Base-by-base conservation (phyloP, 495 filamentous ascomycete genomes). In the Mycothermus thermophilus region DNA sequence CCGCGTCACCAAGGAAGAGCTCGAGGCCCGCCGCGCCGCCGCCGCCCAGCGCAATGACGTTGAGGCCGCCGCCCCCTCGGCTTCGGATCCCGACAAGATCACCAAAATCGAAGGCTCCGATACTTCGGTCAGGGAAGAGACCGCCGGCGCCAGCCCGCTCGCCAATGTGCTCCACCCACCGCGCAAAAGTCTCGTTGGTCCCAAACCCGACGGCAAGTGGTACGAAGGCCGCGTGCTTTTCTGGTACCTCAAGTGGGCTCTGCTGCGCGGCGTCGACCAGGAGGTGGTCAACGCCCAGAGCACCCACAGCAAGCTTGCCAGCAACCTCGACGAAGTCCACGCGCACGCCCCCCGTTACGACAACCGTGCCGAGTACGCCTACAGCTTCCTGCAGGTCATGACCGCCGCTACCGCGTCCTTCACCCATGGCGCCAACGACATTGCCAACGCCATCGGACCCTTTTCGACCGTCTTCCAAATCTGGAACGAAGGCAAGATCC, bases 371-470 rank as follows among this genome's bases (percentile, higher is more conserved):
- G 80, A 86, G 57, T 74, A 83, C 60, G 68, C 72, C 35, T 83
- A 77, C 58, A 77, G 77, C 22, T 83, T 80, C 62, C 57, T 82
- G 37, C 80, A 85, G 59, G 55, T 84, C 40, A 47, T 81, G 40
- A 82, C 77, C 14, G 81, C 81, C 31, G 71, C 71, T 47, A 80
- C 77, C 20, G 74, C 77, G 4, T 83, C 77, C 4, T 82, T 86
- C 37, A 75, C 78, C 5, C 80, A 86, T 57, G 80, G 80, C 34
- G 76, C 80, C 44, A 88, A 88, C 54, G 82, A 85, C 51, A 71
- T 85, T 39, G 66, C 74, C 28, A 83, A 84, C 30, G 78, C 80
- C 10, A 72, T 83, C 43, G 80, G 80, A 8, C 79, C 79, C 18
- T 80, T 69, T 56, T 71, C 78, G 23, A 76, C 71, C 31, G 72